Conservation (phyloP, 768 basidiomycete species). For the Auriscalpium microsporum region DNA sequence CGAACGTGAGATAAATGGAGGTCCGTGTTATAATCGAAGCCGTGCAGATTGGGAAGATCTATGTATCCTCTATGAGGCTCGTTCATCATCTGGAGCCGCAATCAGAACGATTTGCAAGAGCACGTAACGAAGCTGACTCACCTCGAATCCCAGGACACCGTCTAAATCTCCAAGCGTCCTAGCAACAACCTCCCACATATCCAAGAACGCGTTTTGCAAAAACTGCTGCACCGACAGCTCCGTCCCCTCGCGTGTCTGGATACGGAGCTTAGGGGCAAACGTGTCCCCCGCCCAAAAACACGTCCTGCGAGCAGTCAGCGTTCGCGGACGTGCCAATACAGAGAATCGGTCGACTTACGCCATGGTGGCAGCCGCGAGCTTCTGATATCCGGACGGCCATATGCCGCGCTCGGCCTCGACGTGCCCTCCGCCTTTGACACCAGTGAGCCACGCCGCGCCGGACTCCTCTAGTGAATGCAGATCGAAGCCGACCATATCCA, state of each 20-base stretch:
- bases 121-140: slow-evolving; percentile 21
- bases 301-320: slow-evolving; percentile 41
- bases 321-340: not conserved
- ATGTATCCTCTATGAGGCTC: slow-evolving; percentile 94
- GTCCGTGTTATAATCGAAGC: slow-evolving; percentile 92
- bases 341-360: slow-evolving; percentile 41
- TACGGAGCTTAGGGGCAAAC: slow-evolving; percentile 68
- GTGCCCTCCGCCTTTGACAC: slow-evolving; percentile 70
- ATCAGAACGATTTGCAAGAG: not conserved
- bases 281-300: slow-evolving; percentile 90
- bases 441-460: slow-evolving; percentile 81
- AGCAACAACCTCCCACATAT: slow-evolving; percentile 65
- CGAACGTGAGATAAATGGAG: slow-evolving; percentile 77
- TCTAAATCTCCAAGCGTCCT: slow-evolving; percentile 64
- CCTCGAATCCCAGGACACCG: slow-evolving; percentile 86
- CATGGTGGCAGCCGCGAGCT: slow-evolving; percentile 90
- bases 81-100: slow-evolving; percentile 65
- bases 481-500: slow-evolving; percentile 82
- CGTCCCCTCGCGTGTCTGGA: slow-evolving; percentile 38
- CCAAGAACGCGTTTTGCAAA: slow-evolving; percentile 74
- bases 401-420: slow-evolving; percentile 71
- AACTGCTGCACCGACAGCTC: slow-evolving; percentile 68
- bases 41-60: slow-evolving; percentile 68
- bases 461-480: slow-evolving; percentile 69
- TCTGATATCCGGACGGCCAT: slow-evolving; percentile 94